phyloP scores from a whole-genome alignment of 352 stramenopile species.

The Globisporangium polare region DNA sequence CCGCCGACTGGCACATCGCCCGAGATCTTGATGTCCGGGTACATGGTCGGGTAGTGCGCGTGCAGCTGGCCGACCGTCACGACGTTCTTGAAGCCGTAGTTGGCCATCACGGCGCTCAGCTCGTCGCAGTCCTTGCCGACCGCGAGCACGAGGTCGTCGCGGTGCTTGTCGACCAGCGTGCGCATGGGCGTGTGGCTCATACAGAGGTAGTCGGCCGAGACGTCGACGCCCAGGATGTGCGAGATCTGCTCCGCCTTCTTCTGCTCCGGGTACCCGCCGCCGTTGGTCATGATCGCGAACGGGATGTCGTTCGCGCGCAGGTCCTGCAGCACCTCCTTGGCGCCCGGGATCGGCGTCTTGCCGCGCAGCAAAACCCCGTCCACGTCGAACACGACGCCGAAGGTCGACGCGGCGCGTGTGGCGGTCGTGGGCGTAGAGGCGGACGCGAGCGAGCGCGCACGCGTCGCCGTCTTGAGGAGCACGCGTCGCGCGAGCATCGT shows the following conservation, averaged over 20 bases:
- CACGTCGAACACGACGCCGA: conserved; percentile 82
- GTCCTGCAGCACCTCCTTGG: conserved; percentile 62
- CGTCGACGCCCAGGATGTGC: conserved; percentile 54
- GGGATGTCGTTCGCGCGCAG: conserved; percentile 54
- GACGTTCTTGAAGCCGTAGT: conserved; percentile 83
- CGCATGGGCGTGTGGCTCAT: conserved; percentile 86
- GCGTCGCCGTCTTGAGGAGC: not conserved
- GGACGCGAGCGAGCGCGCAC: not conserved
- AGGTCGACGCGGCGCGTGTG: conserved; percentile 38
- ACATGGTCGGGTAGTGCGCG: conserved; percentile 74
- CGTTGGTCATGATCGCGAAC: conserved; percentile 87
- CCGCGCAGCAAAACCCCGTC: conserved; percentile 78
- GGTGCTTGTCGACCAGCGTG: conserved; percentile 52
- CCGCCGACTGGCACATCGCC: conserved; percentile 19
- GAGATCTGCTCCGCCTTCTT: conserved; percentile 74
- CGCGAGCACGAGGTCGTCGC: conserved; percentile 69
- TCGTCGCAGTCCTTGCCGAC: conserved; percentile 77
- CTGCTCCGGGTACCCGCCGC: conserved; percentile 71
- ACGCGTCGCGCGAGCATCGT: not conserved
- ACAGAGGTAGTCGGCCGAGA: conserved; percentile 50
- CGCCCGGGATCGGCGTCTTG: conserved; percentile 67
- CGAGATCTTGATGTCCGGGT: conserved; percentile 69
- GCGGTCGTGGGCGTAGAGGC: not conserved
- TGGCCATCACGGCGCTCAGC: conserved; percentile 55
- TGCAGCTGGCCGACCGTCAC: conserved; percentile 76